Evolutionary conservation across 306 rosid species (phyloP), one percentile per base, ranked within the genome.

Genomic region (Glycine tomentella): DNA sequence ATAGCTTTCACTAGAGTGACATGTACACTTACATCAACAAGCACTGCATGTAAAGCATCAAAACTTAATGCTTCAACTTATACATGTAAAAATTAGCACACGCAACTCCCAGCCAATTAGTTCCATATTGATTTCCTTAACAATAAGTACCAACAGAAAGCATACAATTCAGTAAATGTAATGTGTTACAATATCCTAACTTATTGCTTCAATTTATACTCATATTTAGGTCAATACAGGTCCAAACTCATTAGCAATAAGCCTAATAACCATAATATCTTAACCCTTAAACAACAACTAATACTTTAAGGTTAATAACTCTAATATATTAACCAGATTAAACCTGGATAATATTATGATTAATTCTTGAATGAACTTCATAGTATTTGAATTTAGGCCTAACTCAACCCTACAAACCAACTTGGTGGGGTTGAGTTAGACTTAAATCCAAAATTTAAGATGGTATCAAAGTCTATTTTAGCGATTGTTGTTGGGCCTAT

Each of bases 11-110:
- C 85, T 73, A 94, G 72, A 89, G 88, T 88, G 79, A 89, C 85
- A 79, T 94, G 98, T 73, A 94, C 89, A 77, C 89, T 91, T 72
- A 83, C 87, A 81, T 94, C 98, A 77, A 94, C 82, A 76, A 92
- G 97, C 74, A 92, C 97, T 15, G 96, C 85, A 84, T 94, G 98
- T 64, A 90, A 87, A 65, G 87, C 84, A 86, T 94, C 97, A 85
- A 94, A 94, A 84, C 25, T 20, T 20, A 20, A 20, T 20, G 25
- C 25, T 20, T 20, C 25, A 20, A 1, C n/a, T n/a, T 20, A 0
- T 1, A 20, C 25, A 20, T 20, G 25, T 20, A 20, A 20, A 20
- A 20, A 20, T 20, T 0, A 20, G 25, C 25, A 69, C 74, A 69
- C 4, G 9, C 15, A 17, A 69, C 34, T 38, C 12, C 31, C 46